A percentile compares a stretch with the other conserved stretches of the same genome.
These are phyloP conservation scores for Clavulina sp. DNA, from an alignment of 768 basidiomycete genomes.

Conservation along the genomic window DNA sequence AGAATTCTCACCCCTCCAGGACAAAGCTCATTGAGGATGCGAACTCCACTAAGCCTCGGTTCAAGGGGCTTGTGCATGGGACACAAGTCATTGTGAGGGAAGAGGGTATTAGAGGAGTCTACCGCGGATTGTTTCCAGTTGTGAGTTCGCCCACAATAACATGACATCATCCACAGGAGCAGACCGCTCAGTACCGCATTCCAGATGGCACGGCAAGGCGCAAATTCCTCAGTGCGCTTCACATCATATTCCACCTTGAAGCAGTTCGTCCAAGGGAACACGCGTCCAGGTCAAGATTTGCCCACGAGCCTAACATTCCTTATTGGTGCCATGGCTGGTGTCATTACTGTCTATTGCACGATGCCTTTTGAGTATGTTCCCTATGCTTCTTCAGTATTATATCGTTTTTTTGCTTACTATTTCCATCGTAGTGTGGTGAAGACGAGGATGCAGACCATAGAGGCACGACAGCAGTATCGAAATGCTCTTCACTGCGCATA, in stretches of 20 bases:
- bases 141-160: conserved; percentile 29
- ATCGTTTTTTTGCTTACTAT: background rate
- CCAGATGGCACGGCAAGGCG: conserved; percentile 94
- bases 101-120: conserved; percentile 60
- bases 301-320: conserved; percentile 84
- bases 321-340: conserved; percentile 82
- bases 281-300: conserved; percentile 65
- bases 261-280: conserved; percentile 75
- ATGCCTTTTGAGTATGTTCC: conserved; percentile 62
- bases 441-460: conserved; percentile 92
- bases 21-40: conserved; percentile 96
- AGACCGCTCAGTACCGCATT: background rate
- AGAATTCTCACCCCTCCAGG: conserved; percentile 25
- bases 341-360: conserved; percentile 85
- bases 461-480: conserved; percentile 65
- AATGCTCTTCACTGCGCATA: conserved; percentile 95
- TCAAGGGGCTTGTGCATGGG: conserved; percentile 75
- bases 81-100: conserved; percentile 60
- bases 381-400: background rate
- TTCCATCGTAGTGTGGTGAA: conserved; percentile 60
- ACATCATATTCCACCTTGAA: conserved; percentile 90
- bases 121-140: conserved; percentile 85
- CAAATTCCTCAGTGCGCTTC: conserved; percentile 91
- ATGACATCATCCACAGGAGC: background rate
- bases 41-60: conserved; percentile 68